Evolutionary conservation across 1,139 yeast species (phyloP).

Genomic region (Martiniozyma asiatica): DNA sequence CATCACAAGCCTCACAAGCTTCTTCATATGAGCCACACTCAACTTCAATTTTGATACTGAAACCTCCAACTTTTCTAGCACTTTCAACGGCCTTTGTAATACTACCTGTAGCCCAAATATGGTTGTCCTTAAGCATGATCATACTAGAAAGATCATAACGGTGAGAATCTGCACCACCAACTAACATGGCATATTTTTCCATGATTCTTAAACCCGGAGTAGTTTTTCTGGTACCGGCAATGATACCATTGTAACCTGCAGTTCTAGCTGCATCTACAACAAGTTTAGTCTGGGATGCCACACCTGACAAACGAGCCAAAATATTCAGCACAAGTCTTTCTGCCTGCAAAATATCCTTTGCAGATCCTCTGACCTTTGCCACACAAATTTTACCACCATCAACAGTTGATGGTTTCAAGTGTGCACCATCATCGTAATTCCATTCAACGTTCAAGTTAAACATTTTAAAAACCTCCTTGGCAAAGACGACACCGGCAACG

Average conservation of each 20-base stretch:
- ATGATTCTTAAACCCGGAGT: slow-evolving; percentile 85
- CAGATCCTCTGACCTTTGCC: slow-evolving; percentile 73
- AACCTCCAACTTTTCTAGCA: slow-evolving; percentile 79
- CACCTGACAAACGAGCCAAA: slow-evolving; percentile 74
- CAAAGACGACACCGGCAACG: slow-evolving; percentile 85
- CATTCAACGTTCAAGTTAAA: slow-evolving; percentile 63
- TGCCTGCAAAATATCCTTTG: slow-evolving; percentile 63
- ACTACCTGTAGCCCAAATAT: slow-evolving; percentile 84
- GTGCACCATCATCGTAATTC: slow-evolving; percentile 59
- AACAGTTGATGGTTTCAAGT: slow-evolving; percentile 34
- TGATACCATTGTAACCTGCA: slow-evolving; percentile 68
- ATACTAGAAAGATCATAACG: slow-evolving; percentile 83
- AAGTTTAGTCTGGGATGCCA: slow-evolving; percentile 66
- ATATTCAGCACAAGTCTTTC: slow-evolving; percentile 82
- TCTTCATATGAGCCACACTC: slow-evolving; percentile 77
- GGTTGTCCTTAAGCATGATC: slow-evolving; percentile 96
- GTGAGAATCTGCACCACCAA: slow-evolving; percentile 91
- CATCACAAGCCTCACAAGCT: slow-evolving; percentile 83
- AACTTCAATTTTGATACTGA: slow-evolving; percentile 82
- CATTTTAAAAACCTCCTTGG: slow-evolving; percentile 72
- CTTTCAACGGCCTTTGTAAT: slow-evolving; percentile 69
- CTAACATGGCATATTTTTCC: slow-evolving; percentile 89
- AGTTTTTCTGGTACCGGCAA: slow-evolving; percentile 98
- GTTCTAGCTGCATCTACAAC: slow-evolving; percentile 52
- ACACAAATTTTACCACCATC: slow-evolving; percentile 52